These are phyloP conservation scores for Lathyrus oleraceus DNA, from an alignment of 306 rosid species.

Conservation along the genomic window DNA sequence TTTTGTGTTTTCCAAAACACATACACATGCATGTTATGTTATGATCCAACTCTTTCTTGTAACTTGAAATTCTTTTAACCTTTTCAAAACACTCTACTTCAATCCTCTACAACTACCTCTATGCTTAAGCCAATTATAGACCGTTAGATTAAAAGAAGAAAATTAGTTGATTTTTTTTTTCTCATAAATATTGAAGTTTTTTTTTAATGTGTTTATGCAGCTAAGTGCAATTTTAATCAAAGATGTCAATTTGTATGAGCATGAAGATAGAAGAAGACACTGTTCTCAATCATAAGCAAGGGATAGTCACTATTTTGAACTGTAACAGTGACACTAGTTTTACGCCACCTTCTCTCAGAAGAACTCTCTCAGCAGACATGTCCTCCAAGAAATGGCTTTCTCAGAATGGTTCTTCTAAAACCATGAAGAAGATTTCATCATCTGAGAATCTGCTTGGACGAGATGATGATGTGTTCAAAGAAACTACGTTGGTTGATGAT, in stretches of 20 bases:
- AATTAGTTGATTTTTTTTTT: not conserved
- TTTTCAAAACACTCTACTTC: not conserved
- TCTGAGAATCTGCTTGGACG: slow-evolving; percentile 39
- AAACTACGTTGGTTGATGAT: slow-evolving; percentile 8
- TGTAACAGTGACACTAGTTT: slow-evolving; percentile 41
- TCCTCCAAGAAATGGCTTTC: slow-evolving; percentile 78
- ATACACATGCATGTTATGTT: slow-evolving; percentile 36
- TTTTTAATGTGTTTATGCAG: slow-evolving; percentile 43
- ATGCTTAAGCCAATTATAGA: not conserved
- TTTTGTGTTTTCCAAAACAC: slow-evolving; percentile 7
- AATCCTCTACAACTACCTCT: not conserved
- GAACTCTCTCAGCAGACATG: slow-evolving; percentile 95
- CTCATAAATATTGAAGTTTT: not conserved
- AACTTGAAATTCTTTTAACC: slow-evolving; percentile 32
- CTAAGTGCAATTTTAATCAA: slow-evolving; percentile 2
- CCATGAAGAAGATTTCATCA: slow-evolving; percentile 57
- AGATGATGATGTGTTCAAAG: slow-evolving; percentile 27
- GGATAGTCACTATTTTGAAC: slow-evolving; percentile 68
- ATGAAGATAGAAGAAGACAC: slow-evolving; percentile 39
- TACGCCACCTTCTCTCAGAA: slow-evolving; percentile 54
- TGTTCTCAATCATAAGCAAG: slow-evolving; percentile 47
- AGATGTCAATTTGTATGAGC: slow-evolving; percentile 38
- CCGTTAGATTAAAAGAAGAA: not conserved
- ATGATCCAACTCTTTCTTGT: slow-evolving; percentile 33
- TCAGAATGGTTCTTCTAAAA: slow-evolving; percentile 39